Percentiles rank a stretch among this genome's conserved stretches.
These are phyloP conservation scores for Colletotrichum tropicicola DNA, from an alignment of 2,329 filamentous ascomycete species.

Conservation along the genomic window DNA sequence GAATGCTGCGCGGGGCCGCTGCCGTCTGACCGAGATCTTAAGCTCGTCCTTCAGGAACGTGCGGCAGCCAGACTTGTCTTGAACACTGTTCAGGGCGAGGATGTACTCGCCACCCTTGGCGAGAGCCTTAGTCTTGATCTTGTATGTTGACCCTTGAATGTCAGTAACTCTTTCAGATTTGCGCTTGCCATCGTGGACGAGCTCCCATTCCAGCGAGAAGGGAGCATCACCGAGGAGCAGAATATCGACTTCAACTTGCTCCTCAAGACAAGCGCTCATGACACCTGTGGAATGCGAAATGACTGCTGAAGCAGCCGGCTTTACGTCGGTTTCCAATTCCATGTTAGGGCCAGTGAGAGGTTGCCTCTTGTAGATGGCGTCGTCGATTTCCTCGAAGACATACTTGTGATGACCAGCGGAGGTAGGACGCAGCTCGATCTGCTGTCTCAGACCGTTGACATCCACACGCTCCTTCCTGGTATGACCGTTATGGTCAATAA, in stretches of 20 bases:
- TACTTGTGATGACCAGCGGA: constrained; percentile 89
- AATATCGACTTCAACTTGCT: constrained; percentile 79
- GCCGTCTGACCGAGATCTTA: constrained; percentile 86
- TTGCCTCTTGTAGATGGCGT: constrained; percentile 79
- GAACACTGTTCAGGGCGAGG: constrained; percentile 84
- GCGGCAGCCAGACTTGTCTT: constrained; percentile 87
- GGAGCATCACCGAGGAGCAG: constrained; percentile 83
- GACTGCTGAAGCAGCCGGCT: constrained; percentile 87
- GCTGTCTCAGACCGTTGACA: constrained; percentile 79
- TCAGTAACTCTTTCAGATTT: constrained; percentile 71
- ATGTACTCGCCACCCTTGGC: constrained; percentile 89
- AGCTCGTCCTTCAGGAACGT: constrained; percentile 85
- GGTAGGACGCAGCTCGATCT: constrained; percentile 83
- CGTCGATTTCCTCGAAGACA: constrained; percentile 81
- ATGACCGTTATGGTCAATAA: constrained; percentile 69
- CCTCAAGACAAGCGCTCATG: constrained; percentile 82
- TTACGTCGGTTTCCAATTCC: constrained; percentile 86
- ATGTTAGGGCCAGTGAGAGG: constrained; percentile 69
- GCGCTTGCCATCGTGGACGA: constrained; percentile 88
- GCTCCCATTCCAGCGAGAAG: constrained; percentile 90
- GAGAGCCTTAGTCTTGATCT: constrained; percentile 79
- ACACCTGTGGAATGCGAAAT: constrained; percentile 63
- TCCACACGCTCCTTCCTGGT: constrained; percentile 40
- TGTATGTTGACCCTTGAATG: constrained; percentile 71
- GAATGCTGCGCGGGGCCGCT: constrained; percentile 88